A percentile compares a stretch with the other conserved stretches of the same genome.
phyloP scores from a whole-genome alignment of 2,329 filamentous ascomycete species.

The Beauveria sp. region DNA sequence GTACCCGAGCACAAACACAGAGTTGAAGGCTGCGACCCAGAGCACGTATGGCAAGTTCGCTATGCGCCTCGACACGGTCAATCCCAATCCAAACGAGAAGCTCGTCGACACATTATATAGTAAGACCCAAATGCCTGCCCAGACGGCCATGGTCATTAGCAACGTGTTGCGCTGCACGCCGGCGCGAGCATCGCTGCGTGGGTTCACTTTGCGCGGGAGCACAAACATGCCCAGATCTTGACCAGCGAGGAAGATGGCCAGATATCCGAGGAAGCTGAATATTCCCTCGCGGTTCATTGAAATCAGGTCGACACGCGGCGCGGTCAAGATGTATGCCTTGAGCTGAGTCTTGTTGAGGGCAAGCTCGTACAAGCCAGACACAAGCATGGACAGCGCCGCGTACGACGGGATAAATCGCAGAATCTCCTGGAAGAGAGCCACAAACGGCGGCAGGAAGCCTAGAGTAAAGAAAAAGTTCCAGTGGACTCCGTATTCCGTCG shows the following conservation, averaged over 20 bases:
- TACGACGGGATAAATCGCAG: slow-evolving; percentile 68
- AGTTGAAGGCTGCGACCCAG: slow-evolving; percentile 91
- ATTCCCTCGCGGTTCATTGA: slow-evolving; percentile 91
- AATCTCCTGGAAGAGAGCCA: slow-evolving; percentile 71
- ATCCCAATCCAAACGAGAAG: slow-evolving; percentile 61
- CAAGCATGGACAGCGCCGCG: slow-evolving; percentile 61
- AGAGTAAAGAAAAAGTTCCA: slow-evolving; percentile 99
- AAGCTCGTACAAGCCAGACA: slow-evolving; percentile 66
- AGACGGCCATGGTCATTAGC: slow-evolving; percentile 54
- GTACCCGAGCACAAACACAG: slow-evolving; percentile 70
- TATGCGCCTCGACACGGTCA: slow-evolving; percentile 77
- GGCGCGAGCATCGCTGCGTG: slow-evolving; percentile 33
- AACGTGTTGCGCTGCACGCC: slow-evolving; percentile 47
- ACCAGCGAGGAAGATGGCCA: slow-evolving; percentile 89
- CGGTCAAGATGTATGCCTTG: slow-evolving; percentile 74
- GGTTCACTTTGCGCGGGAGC: slow-evolving; percentile 52
- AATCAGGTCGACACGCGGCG: slow-evolving; percentile 68
- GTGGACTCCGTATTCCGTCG: slow-evolving; percentile 94
- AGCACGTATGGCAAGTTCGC: slow-evolving; percentile 91
- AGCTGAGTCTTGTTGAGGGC: slow-evolving; percentile 69
- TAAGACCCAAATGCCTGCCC: slow-evolving; percentile 59
- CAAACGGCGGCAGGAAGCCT: slow-evolving; percentile 78
- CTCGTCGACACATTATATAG: slow-evolving; percentile 65
- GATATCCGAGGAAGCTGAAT: slow-evolving; percentile 90
- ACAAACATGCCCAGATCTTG: slow-evolving; percentile 76